Conservation (phyloP, 306 rosid species). For the Prunus salicina region DNA sequence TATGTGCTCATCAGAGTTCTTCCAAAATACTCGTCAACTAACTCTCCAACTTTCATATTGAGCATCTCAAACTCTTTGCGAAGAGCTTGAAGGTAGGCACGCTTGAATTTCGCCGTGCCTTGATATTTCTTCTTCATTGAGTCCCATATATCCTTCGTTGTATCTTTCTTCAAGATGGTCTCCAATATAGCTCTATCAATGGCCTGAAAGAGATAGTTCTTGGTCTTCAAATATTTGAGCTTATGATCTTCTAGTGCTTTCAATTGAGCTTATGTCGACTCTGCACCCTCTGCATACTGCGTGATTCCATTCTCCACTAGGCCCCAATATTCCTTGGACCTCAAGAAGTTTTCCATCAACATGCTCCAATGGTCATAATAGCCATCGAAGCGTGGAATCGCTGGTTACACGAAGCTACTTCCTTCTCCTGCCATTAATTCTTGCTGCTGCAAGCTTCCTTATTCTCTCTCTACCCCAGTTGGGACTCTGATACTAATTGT, state of each 20-base stretch:
- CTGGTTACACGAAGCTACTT: neutral
- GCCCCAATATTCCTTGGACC: neutral
- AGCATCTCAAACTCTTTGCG: no score
- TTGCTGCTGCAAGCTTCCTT: neutral
- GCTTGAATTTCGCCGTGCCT: no score
- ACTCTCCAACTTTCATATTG: no score
- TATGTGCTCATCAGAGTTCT: no score
- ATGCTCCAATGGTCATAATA: neutral
- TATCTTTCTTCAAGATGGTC: no score
- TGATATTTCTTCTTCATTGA: no score
- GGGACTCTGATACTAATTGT: neutral
- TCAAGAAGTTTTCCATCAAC: neutral
- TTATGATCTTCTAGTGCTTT: neutral
- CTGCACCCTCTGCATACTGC: neutral
- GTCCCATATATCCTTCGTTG: no score
- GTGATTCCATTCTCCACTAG: neutral
- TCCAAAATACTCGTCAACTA: no score
- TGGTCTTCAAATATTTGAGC: neutral
- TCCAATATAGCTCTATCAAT: neutral
- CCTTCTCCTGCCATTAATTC: neutral
- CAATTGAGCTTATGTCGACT: neutral
- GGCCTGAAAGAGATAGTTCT: neutral
- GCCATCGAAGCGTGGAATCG: neutral
- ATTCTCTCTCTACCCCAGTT: neutral
- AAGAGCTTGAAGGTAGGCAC: no score